Evolutionary conservation across 2,329 filamentous ascomycete species (phyloP), one percentile per base, ranked within the genome.

Genomic region (Aspergillus hortae): DNA sequence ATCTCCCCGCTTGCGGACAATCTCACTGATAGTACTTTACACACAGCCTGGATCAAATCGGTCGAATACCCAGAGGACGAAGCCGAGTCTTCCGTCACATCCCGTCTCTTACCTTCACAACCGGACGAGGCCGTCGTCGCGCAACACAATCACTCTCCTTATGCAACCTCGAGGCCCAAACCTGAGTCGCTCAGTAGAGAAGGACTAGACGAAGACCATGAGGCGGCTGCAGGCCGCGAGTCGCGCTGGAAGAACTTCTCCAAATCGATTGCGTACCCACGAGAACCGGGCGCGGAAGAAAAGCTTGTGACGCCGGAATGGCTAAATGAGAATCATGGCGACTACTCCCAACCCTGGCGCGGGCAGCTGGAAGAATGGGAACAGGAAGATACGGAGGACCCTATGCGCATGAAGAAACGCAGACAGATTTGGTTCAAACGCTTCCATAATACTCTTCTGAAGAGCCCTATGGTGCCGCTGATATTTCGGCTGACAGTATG

Each of bases 381-480:
- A 41, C 76, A 77, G 23, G 79, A 83, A 56, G 71, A 77, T 52
- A 76, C 80, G 25, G 75, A 80, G 35, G 73, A 75, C 53, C 73
- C 72, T 43, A 70, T 78, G 55, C 74, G 75, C 54, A 76, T 71
- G 56, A 80, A 77, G 66, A 68, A 70, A 19, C 78, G 78, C 59
- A 74, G 79, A 46, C 74, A 79, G 59, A 74, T 75, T 52, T 80
- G 78, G 71, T 70, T 80, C 55, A 82, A 84, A 65, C 80, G 84
- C 50, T 71, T 87, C 46, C 87, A 88, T 78, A 80, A 81, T 48
- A 81, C 83, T 35, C 77, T 95, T 25, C 78, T 96, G 63, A 85
- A 86, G 53, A 90, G 92, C 64, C 88, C 91, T 11, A 86, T 96
- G 58, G 88, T 96, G 1, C 94, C 94, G 2, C 77, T 96, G 49